phyloP scores from a whole-genome alignment of 768 basidiomycete genomes.

The Galerina sulciceps region DNA sequence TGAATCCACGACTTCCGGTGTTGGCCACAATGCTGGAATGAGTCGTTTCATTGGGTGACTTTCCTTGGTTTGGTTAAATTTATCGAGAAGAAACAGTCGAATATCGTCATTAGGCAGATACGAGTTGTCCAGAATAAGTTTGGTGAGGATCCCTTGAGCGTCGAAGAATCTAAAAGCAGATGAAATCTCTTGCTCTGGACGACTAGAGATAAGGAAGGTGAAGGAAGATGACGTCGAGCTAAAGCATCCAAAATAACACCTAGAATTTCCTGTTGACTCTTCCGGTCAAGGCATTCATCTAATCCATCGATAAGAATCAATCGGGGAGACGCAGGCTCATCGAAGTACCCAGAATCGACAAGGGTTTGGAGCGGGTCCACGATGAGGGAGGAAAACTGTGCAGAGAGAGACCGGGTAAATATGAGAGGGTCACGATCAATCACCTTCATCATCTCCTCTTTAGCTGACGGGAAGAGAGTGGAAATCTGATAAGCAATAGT shows the following conservation, averaged over 20 bases:
- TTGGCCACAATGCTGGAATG: constrained; percentile 22
- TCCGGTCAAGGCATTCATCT: background rate
- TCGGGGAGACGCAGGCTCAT: background rate
- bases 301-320: background rate
- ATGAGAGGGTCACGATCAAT: constrained; percentile 4
- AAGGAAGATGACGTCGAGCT: background rate
- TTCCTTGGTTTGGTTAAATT: background rate
- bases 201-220: constrained; percentile 13
- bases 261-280: background rate
- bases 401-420: constrained; percentile 2
- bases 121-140: background rate
- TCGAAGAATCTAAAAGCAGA: background rate
- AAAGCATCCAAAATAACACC: background rate
- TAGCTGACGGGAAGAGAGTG: background rate
- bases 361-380: background rate
- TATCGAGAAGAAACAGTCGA: background rate
- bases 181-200: constrained; percentile 7
- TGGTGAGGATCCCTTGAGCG: background rate
- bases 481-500: constrained; percentile 10
- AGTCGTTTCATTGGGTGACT: background rate
- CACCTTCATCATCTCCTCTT: background rate
- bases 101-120: constrained; percentile 4
- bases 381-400: background rate
- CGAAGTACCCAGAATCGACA: background rate
- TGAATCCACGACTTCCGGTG: constrained; percentile 9